Evolutionary conservation across 352 stramenopile genomes (phyloP).

Genomic region (Globisporangium megalacanthum): DNA sequence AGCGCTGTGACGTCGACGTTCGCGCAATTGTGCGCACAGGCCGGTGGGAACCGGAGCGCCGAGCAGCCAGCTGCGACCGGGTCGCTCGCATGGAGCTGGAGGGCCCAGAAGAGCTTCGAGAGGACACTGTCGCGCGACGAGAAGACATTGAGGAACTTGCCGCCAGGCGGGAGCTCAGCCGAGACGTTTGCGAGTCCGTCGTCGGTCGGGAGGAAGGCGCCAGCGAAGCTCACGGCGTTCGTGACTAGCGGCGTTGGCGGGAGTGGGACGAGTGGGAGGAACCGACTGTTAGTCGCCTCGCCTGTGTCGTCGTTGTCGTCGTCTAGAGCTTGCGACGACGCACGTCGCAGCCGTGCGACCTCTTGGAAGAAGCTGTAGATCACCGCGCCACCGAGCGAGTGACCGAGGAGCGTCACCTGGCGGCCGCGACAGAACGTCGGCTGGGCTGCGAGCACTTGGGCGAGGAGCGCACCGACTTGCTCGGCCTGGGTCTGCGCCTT

Average conservation of each 20-base stretch:
- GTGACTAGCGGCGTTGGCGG: conserved; percentile 23
- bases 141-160: conserved; percentile 77
- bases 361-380: conserved; percentile 73
- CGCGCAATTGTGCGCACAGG: conserved; percentile 13
- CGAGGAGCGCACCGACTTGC: conserved; percentile 68
- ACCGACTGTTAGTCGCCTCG: not conserved
- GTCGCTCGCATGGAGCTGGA: conserved; percentile 40
- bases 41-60: conserved; percentile 11
- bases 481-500: conserved; percentile 76
- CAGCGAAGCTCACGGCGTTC: conserved; percentile 66
- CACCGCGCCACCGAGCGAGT: conserved; percentile 71
- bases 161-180: conserved; percentile 25
- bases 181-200: conserved; percentile 32
- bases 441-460: conserved; percentile 48
- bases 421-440: conserved; percentile 46
- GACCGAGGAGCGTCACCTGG: conserved; percentile 66
- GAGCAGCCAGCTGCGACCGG: conserved; percentile 47
- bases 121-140: conserved; percentile 69
- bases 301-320: not conserved
- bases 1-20: conserved; percentile 77
- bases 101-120: conserved; percentile 67
- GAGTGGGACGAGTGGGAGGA: not conserved
- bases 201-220: conserved; percentile 46
- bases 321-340: conserved; percentile 2
- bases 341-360: conserved; percentile 35